Evolutionary conservation across 169 alveolate species (phyloP).

Genomic region (Eimeria necatrix): DNA sequence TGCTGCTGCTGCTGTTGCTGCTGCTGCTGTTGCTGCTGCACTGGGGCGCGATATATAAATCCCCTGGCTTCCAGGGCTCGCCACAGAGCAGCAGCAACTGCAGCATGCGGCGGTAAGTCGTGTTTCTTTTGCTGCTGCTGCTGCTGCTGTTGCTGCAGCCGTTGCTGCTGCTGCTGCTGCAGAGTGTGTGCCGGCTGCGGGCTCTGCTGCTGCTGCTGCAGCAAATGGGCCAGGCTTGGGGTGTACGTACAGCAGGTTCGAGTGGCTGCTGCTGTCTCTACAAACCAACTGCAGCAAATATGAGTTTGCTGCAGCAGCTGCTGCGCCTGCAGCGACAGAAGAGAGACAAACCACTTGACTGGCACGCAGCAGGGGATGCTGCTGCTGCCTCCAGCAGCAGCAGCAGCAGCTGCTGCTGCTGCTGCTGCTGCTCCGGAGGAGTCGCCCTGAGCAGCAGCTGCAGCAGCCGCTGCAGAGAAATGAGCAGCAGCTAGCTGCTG

Average conservation of each 20-base stretch:
- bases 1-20: neutral
- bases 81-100: slow-evolving; percentile 49
- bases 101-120: slow-evolving; percentile 25
- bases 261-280: slow-evolving; percentile 48
- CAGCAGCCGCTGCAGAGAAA: neutral
- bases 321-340: slow-evolving; percentile 23
- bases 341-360: neutral
- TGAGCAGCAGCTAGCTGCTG: slow-evolving; percentile 34
- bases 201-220: neutral
- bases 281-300: neutral
- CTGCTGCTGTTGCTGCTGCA: slow-evolving; percentile 5
- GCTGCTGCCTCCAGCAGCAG: neutral
- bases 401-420: slow-evolving; percentile 37
- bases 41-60: slow-evolving; percentile 18
- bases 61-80: slow-evolving; percentile 11
- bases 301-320: slow-evolving; percentile 59
- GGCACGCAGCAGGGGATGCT: slow-evolving; percentile 59
- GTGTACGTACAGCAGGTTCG: slow-evolving; percentile 38
- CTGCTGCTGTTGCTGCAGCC: neutral
- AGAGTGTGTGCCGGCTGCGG: neutral
- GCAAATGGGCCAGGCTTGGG: slow-evolving; percentile 13
- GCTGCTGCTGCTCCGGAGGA: neutral
- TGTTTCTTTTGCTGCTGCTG: slow-evolving; percentile 15
- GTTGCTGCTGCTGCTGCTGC: slow-evolving; percentile 1
- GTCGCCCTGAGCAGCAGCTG: slow-evolving; percentile 10